Evolutionary conservation across 2,329 filamentous ascomycete genomes (phyloP), one percentile per base, ranked within the genome.

Genomic region (Raffaelea ambrosiae): DNA sequence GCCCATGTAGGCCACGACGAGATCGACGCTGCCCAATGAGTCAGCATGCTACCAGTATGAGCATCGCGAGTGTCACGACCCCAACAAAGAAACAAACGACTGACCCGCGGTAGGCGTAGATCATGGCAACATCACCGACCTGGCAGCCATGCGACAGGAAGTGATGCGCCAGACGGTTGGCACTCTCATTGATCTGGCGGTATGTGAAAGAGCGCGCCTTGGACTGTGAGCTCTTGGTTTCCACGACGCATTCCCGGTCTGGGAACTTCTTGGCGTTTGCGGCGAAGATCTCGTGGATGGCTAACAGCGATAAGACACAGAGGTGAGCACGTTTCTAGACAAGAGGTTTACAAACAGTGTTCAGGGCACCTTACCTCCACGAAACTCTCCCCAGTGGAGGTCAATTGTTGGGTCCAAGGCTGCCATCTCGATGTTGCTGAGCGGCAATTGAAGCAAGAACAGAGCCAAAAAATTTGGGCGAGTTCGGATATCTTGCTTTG

Each of bases 81-180:
- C n/a, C 20, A 29, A n/a, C 21, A 26, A 29, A 47, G 16, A 36
- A 22, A 81, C 81, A n/a, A n/a, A n/a, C n/a, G n/a, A n/a, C n/a
- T n/a, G n/a, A n/a, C n/a, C n/a, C n/a, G 49, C 90, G 81, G 66
- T 95, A 79, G 48, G 88, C 88, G 61, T 83, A 96, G 53, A 93
- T 86, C 87, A 95, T 95, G 58, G 95, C 88, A 3, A 95, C 89
- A 61, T 97, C 89, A 9, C 88, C 89, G 55, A 81, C 73, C 50
- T 81, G 73, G 53, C 88, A 73, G 49, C 90, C 89, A 58, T 81
- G 74, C 44, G 83, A 73, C 47, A 85, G 77, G 19, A 96, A 74
- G 60, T 95, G 79, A 66, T 95, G 82, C 20, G 88, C 86, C 7
- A 96, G 65, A 18, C 80, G 73, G 62, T 94, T 94, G 26, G 87